Conservation (phyloP, 2,329 filamentous ascomycete species). For the Fusarium sacchari region DNA sequence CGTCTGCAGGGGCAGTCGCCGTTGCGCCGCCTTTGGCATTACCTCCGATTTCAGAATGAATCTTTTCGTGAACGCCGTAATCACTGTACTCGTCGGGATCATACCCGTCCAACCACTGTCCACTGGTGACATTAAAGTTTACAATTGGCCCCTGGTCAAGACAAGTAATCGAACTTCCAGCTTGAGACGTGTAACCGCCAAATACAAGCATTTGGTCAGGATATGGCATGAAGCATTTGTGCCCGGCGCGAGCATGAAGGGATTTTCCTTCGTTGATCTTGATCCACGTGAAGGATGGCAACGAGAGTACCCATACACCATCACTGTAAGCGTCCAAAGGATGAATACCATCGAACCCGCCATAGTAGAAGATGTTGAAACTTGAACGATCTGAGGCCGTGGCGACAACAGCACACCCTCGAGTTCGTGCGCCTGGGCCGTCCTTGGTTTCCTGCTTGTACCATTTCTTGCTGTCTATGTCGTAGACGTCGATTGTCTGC, state of each 20-base stretch:
- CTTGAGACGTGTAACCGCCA: conserved; percentile 67
- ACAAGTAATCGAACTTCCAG: conserved; percentile 51
- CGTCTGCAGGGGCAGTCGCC: conserved; percentile 68
- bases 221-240: conserved; percentile 79
- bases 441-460: conserved; percentile 73
- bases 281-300: conserved; percentile 86
- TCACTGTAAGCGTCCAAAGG: conserved; percentile 57
- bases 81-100: conserved; percentile 68
- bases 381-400: conserved; percentile 76
- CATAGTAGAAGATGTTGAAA: conserved; percentile 87
- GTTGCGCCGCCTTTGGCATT: conserved; percentile 74
- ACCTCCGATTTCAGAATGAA: conserved; percentile 75
- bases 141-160: conserved; percentile 64
- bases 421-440: conserved; percentile 66
- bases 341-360: conserved; percentile 72
- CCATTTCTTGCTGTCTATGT: conserved; percentile 76
- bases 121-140: conserved; percentile 77
- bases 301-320: conserved; percentile 82
- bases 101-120: conserved; percentile 76
- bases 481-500: conserved; percentile 78
- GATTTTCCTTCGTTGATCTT: conserved; percentile 57
- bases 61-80: conserved; percentile 75
- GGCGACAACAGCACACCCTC: conserved; percentile 81
- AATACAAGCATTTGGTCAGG: conserved; percentile 83
- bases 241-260: conserved; percentile 72